phyloP scores from a whole-genome alignment of 441 rosid species.

The Raphanus hybrid region DNA sequence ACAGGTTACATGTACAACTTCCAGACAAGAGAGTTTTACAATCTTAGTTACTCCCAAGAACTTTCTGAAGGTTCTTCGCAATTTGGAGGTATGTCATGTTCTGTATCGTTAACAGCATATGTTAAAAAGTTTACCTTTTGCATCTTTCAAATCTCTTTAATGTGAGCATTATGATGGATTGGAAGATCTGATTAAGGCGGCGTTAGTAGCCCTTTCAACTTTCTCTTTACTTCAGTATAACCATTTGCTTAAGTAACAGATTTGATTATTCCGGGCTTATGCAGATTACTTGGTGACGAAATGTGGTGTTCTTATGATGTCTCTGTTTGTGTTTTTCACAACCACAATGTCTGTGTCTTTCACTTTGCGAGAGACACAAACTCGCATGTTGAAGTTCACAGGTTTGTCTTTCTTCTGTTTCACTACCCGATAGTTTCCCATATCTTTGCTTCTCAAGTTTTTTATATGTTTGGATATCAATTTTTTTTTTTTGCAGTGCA shows the following conservation, averaged over 20 bases:
- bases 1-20: conserved; percentile 88
- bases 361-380: conserved; percentile 97
- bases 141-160: conserved; percentile 3
- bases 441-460: conserved; percentile 35
- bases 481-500: conserved; percentile 74
- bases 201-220: conserved; percentile 13
- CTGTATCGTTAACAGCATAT: neutral
- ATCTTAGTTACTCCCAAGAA: conserved; percentile 90
- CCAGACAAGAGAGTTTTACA: conserved; percentile 91
- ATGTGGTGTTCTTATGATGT: conserved; percentile 99
- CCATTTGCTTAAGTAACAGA: neutral
- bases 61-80: conserved; percentile 80
- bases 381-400: conserved; percentile 96
- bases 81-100: conserved; percentile 76
- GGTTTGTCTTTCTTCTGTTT: conserved; percentile 52
- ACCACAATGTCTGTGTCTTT: conserved; percentile 99
- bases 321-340: conserved; percentile 94
- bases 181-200: too few species aligned
- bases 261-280: conserved; percentile 25
- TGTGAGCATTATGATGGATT: too few species aligned
- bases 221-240: conserved; percentile 16
- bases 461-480: conserved; percentile 41
- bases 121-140: neutral
- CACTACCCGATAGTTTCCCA: conserved; percentile 9
- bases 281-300: conserved; percentile 98